These are phyloP conservation scores for Irpex sp. DNA, from an alignment of 1,284 basidiomycete species.

Conservation along the genomic window DNA sequence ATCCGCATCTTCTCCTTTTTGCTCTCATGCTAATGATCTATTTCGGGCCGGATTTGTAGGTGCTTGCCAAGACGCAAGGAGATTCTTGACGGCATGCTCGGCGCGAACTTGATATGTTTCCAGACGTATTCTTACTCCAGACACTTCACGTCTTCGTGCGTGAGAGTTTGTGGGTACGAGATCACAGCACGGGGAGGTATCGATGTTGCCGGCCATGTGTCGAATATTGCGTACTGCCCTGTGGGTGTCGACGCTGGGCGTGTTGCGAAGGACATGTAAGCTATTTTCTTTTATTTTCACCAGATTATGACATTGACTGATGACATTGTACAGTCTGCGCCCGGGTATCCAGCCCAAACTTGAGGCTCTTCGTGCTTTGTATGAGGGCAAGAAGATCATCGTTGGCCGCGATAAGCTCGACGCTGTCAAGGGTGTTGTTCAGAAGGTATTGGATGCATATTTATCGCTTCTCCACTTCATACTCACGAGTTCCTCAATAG, in stretches of 20 bases:
- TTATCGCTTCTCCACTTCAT: neutral
- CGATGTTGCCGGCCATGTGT: constrained; percentile 85
- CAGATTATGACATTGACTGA: neutral
- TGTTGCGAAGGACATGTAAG: constrained; percentile 77
- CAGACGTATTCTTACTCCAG: constrained; percentile 97
- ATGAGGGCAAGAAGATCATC: constrained; percentile 98
- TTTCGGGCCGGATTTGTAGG: constrained; percentile 2
- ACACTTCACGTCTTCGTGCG: constrained; percentile 92
- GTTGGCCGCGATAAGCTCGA: constrained; percentile 99
- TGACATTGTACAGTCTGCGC: constrained; percentile 40
- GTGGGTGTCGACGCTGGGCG: constrained; percentile 97
- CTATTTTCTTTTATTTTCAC: constrained; percentile 14
- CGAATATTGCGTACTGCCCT: constrained; percentile 85
- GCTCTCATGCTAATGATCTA: constrained; percentile 3
- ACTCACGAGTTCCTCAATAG: constrained; percentile 27
- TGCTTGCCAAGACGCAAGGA: constrained; percentile 66
- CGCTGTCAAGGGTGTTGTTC: constrained; percentile 94
- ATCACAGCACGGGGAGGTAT: constrained; percentile 70
- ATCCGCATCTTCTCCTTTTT: constrained; percentile 2
- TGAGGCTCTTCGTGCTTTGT: constrained; percentile 78
- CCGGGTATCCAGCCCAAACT: constrained; percentile 88
- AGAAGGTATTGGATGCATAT: constrained; percentile 57
- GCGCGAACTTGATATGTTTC: constrained; percentile 95
- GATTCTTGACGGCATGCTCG: constrained; percentile 97
- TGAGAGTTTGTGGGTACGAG: constrained; percentile 95